Base-by-base conservation (phyloP, 2,329 filamentous ascomycete genomes). In the Parastagonospora avenae region DNA sequence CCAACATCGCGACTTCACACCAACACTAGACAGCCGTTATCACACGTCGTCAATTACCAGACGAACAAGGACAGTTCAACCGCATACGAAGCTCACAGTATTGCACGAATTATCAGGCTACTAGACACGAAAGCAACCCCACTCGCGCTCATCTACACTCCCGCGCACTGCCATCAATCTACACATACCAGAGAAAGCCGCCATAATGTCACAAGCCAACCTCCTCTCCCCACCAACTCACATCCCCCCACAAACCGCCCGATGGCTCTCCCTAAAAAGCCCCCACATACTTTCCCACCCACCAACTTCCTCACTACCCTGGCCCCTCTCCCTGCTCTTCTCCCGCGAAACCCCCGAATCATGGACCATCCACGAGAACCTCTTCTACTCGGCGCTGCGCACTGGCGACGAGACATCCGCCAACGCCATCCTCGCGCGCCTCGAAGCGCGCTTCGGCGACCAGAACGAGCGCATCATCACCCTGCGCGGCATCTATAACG, bases 401-500 rank as follows among this genome's bases (percentile, higher is more conserved):
- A 92, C 90, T 0, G 89, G 90, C 46, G 90, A 97, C 73, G 88
- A 95, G 63, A 78, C 85, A 57, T 85, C 90, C 19, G 94, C 94
- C 19, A 85, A 85, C 59, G 73, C 86, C 62, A 90, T 90, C 68
- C 81, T 97, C 32, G 84, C 90, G 66, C 84, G 87, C 54, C 82
- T 99, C 39, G 86, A 85, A 4, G 79, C 83, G 52, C 89, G 94
- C 42, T 99, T 99, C 71, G 92, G 93, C 24, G 79, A 83, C 24
- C 80, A 85, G 31, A 96, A 97, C 74, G 91, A 97, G 75, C 87
- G 91, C 60, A 82, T 97, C 43, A 88, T 93, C 82, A 92, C 89
- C 9, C 77, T 97, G 41, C 83, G 84, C 58, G 94, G 93, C 2
- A 75, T 99, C 24, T 87, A 92, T 59, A 88, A 92, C 64, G 94